Evolutionary conservation across 2,329 filamentous ascomycete species (phyloP), one percentile per base, ranked within the genome.

Genomic region (Botrytis fabae): DNA sequence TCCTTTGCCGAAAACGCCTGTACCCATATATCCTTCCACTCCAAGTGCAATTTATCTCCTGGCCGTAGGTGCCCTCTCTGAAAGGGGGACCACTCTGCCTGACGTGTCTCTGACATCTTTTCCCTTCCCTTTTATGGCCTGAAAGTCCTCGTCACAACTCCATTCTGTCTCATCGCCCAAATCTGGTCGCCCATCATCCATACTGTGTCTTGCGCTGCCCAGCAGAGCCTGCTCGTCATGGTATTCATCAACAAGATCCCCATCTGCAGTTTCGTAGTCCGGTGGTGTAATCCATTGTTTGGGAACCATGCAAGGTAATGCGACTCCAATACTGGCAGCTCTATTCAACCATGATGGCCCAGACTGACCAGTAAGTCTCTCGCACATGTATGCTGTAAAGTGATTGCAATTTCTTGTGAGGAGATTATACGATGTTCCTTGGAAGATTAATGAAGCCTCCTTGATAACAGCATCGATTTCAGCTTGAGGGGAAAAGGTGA

Each of bases 391-490:
- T 32, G 89, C 90, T 2, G 93, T 95, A 81, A 97, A 97, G 81
- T 97, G 93, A 81, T 97, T 97, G 86, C 93, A 97, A 82, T 97
- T 97, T 78, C 90, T 90, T 32, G 91, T 94, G 62, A 97, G 86
- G 22, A 97, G 87, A 79, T 96, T 95, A 82, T 97, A 96, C 22
- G 88, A 87, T 0, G 90, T 90, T 38, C 93, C 93, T 73, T 90
- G 86, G 78, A 96, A 97, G 77, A 91, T 86, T 60, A 91, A 87
- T 1, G 91, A 93, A 20, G 91, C 91, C 73, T 85, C 85, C 77
- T 87, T 88, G 62, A 97, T 87, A 59, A 93, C 91, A 22, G 84
- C 80, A 70, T 94, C 90, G 76, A 96, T 91, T 81, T 96, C 93
- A 73, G 86, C 83, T 35, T 88, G 85, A 4, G 90, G 86, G 38